Conservation (phyloP, 2,329 filamentous ascomycete species). For the Pseudogymnoascus sp. region DNA sequence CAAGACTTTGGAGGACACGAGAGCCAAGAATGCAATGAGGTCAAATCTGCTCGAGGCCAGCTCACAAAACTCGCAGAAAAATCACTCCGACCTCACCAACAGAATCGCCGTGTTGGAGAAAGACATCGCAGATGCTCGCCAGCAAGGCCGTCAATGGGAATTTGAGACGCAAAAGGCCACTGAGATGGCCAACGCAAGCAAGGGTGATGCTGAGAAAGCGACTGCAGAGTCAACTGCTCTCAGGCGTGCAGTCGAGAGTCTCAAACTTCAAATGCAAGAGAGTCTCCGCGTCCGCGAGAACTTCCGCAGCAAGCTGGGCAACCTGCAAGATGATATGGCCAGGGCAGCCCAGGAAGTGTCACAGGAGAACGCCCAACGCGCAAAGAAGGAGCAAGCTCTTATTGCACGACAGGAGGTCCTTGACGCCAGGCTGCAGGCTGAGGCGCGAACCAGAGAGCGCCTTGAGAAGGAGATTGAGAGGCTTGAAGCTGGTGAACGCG, state of each 20-base stretch:
- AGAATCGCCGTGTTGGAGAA: slow-evolving; percentile 48
- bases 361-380: slow-evolving; percentile 73
- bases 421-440: slow-evolving; percentile 68
- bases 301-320: slow-evolving; percentile 78
- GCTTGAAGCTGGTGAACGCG: slow-evolving; percentile 57
- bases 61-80: slow-evolving; percentile 52
- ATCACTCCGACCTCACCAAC: slow-evolving; percentile 50
- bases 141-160: slow-evolving; percentile 56
- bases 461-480: slow-evolving; percentile 62
- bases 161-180: slow-evolving; percentile 55
- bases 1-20: slow-evolving; percentile 51
- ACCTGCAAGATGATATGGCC: slow-evolving; percentile 82
- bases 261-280: slow-evolving; percentile 76
- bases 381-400: slow-evolving; percentile 71
- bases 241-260: slow-evolving; percentile 63
- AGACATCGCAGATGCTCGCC: slow-evolving; percentile 49
- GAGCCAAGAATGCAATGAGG: slow-evolving; percentile 52
- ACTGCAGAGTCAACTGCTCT: slow-evolving; percentile 64
- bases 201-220: slow-evolving; percentile 50
- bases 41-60: slow-evolving; percentile 62
- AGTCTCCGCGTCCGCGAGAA: slow-evolving; percentile 77
- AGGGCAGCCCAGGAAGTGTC: slow-evolving; percentile 71
- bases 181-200: slow-evolving; percentile 60
- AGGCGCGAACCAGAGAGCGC: slow-evolving; percentile 62
- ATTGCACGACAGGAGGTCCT: slow-evolving; percentile 75